A percentile compares a stretch with the other conserved stretches of the same genome.
These are phyloP conservation scores for Hemileccinum impolitum DNA, from an alignment of 768 basidiomycete species.

Conservation along the genomic window DNA sequence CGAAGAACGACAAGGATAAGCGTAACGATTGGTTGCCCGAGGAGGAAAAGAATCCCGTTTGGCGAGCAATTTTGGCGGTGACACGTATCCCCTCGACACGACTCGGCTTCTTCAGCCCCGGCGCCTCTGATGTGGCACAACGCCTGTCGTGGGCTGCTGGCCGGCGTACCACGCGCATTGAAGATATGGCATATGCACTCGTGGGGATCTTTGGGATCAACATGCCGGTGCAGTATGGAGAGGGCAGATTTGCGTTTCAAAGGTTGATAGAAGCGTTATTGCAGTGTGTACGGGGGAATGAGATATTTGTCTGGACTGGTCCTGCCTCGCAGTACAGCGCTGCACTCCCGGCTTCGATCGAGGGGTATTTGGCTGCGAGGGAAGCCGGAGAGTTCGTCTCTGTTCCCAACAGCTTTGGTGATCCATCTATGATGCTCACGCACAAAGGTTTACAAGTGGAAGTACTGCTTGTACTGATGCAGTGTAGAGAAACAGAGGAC, in stretches of 20 bases:
- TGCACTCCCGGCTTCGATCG: conserved; percentile 6
- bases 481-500: conserved; percentile 5
- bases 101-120: not conserved
- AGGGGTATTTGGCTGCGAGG: conserved; percentile 8
- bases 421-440: conserved; percentile 6
- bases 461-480: not conserved
- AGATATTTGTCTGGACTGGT: conserved; percentile 8
- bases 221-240: conserved; percentile 23
- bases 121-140: conserved; percentile 1
- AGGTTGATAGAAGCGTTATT: conserved; percentile 13
- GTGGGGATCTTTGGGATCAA: conserved; percentile 20
- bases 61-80: not conserved
- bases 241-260: conserved; percentile 22
- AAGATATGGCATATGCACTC: conserved; percentile 25
- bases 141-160: conserved; percentile 18
- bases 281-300: not conserved
- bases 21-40: not conserved
- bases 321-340: conserved; percentile 3
- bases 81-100: conserved; percentile 1
- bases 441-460: conserved; percentile 9
- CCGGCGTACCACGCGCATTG: conserved; percentile 21
- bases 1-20: conserved; percentile 5
- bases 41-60: not conserved
- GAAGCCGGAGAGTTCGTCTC: not conserved
- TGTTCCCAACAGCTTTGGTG: conserved; percentile 3